Evolutionary conservation across 1,139 yeast species (phyloP).

Genomic region (Geotrichum citri-aurantii): DNA sequence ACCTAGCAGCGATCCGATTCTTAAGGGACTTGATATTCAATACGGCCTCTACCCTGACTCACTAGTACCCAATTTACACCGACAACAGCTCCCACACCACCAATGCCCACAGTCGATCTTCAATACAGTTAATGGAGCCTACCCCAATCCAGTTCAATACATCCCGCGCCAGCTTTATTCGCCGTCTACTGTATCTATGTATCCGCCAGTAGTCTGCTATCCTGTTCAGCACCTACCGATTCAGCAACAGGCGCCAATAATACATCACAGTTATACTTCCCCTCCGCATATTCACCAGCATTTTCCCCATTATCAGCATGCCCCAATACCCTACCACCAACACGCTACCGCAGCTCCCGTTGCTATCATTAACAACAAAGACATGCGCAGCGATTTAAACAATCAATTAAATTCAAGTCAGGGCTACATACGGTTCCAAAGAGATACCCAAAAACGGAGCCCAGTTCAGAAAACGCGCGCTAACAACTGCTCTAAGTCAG

Average conservation of each 20-base stretch:
- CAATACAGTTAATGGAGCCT: neutral
- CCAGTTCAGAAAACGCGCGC: neutral
- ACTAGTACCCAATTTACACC: constrained; percentile 12
- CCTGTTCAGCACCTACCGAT: neutral
- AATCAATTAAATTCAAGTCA: neutral
- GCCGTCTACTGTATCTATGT: neutral
- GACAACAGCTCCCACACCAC: neutral
- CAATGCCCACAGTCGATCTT: constrained; percentile 8
- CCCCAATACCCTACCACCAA: neutral
- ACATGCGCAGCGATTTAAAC: neutral
- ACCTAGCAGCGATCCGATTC: constrained; percentile 41
- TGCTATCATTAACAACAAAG: neutral
- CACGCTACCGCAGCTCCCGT: neutral
- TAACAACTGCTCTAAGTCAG: neutral
- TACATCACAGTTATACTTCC: neutral
- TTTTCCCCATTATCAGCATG: neutral
- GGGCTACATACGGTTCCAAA: neutral
- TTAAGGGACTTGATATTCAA: constrained; percentile 37
- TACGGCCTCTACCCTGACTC: constrained; percentile 40
- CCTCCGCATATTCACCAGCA: neutral
- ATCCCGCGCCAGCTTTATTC: neutral
- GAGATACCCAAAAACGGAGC: neutral
- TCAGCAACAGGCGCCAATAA: neutral
- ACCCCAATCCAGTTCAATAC: neutral
- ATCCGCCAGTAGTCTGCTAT: neutral